Conservation (phyloP, 371 early-diverging fungal genomes). For the Nematocida sp. region DNA sequence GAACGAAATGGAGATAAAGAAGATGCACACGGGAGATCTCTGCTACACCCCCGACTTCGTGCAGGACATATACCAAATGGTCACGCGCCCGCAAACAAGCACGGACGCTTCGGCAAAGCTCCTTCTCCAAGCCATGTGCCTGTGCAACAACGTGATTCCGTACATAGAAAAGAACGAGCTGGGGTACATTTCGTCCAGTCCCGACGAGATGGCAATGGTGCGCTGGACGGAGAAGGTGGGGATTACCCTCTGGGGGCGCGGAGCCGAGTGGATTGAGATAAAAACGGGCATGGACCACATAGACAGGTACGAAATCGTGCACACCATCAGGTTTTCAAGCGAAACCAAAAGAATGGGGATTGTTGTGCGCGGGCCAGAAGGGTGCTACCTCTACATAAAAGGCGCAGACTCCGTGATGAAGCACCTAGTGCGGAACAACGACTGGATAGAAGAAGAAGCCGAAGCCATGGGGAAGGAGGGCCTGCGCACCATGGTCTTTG, state of each 20-base stretch:
- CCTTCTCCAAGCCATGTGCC: conserved; percentile 73
- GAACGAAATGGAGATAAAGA: conserved; percentile 94
- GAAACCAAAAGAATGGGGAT: conserved; percentile 98
- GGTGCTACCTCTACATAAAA: conserved; percentile 77
- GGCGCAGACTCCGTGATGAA: conserved; percentile 95
- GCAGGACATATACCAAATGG: conserved; percentile 52
- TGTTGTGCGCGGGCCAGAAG: conserved; percentile 67
- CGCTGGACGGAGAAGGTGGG: conserved; percentile 85
- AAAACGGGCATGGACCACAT: conserved; percentile 39
- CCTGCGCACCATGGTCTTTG: conserved; percentile 88
- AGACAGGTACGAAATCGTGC: conserved; percentile 71
- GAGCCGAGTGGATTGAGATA: conserved; percentile 44
- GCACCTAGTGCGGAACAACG: conserved; percentile 78
- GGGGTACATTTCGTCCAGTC: conserved; percentile 89
- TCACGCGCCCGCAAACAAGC: conserved; percentile 6
- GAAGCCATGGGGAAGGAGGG: conserved; percentile 97
- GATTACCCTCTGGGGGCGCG: conserved; percentile 67
- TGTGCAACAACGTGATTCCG: conserved; percentile 80
- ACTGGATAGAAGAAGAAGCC: conserved; percentile 96
- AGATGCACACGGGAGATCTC: conserved; percentile 88
- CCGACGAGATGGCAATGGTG: conserved; percentile 97
- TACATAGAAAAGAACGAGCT: conserved; percentile 66
- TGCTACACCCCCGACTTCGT: conserved; percentile 75
- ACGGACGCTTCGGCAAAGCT: conserved; percentile 23
- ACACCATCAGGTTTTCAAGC: conserved; percentile 89